Evolutionary conservation across 176 grass and related monocot species (phyloP), one percentile per base, ranked within the genome.

Genomic region (Rhynchospora tenuis): DNA sequence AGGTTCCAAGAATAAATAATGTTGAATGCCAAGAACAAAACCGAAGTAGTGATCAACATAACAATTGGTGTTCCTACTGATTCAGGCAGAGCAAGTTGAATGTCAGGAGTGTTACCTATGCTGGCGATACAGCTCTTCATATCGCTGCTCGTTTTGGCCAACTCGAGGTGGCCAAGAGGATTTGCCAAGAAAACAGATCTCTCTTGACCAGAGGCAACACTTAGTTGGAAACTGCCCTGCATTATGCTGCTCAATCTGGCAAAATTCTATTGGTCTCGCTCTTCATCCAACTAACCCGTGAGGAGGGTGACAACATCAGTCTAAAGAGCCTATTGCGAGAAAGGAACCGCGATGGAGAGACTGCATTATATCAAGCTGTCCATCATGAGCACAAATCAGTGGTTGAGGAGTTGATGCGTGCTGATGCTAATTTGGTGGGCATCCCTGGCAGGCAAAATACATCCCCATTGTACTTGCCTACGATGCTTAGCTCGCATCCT

Each of bases 171-270:
- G 82, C 56, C 5, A 0, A 3, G 43, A 28, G 52, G 3, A 31
- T 88, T 27, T 88, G 62, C 56, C 13, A 59, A 44, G 10, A 0
- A 47, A 65, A 66, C 8, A 68, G 27, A 0, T 81, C 72, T 69
- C 85, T 93, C n/a, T 9, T 51, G 33, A 19, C 15, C 38, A 9
- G 12, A 10, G 54, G 0, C 62, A 86, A 92, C 64, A 44, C 0
- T 79, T 20, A 22, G n/a, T 70, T 74, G 17, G 90, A 92, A 33
- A 90, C 90, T 44, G 88, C 90, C 59, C 26, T 90, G 81, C 88
- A 90, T 82, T 87, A 81, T 56, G 85, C 81, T 10, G 84, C 88
- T 0, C 65, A 31, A 65, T 29, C 56, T 2, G 91, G 91, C 26
- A 62, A 83, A 19, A 0, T 10, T 16, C 20, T 15, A 1, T 81